Base-by-base conservation (phyloP, 2,329 filamentous ascomycete genomes). In the Penicillium sp. region DNA sequence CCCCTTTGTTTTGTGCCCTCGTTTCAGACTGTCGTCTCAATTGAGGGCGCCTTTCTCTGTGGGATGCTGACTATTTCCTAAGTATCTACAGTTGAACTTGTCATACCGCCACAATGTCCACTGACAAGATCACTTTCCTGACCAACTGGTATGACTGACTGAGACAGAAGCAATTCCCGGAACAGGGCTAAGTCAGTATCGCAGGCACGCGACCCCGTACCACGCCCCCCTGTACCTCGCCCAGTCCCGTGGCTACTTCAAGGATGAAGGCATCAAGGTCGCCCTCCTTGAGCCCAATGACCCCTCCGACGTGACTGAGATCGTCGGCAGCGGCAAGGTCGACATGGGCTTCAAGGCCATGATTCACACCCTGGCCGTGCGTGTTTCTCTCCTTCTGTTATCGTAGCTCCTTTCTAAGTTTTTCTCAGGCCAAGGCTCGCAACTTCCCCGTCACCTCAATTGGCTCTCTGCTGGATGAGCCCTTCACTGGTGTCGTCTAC, bases 81-180 rank as follows among this genome's bases (percentile, higher is more conserved):
- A 59, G 49, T 51, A 45, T 54, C 52, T 46, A 52, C 53, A 63
- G 61, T 52, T 56, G 46, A 50, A 64, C 60, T 65, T 63, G 58
- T 52, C 68, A 61, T 66, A 24, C 32, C 41, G 40, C 44, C 73
- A 78, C 67, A 52, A 89, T 89, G 85, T 81, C 85, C 67, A 87
- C 84, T 69, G 85, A 89, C 68, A 89, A 89, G 81, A 88, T 89
- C 64, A 89, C 85, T 43, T 89, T 89, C 74, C 76, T 89, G 67
- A 86, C 85, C 72, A 89, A 89, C 77, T 89, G 86, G 86, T 88
- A 80, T 66, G 72, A 8, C 31, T 34, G 31, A 34, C 31, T 34
- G 31, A 34, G 10, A 20, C 31, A 29, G 28, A 29, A 16, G 18
- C 9, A 34, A 18, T 18, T 9, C 8, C 4, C 18, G 14, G 44